Evolutionary conservation across 805 yeast species (phyloP).

Genomic region (Metschnikowia arizonensis): DNA sequence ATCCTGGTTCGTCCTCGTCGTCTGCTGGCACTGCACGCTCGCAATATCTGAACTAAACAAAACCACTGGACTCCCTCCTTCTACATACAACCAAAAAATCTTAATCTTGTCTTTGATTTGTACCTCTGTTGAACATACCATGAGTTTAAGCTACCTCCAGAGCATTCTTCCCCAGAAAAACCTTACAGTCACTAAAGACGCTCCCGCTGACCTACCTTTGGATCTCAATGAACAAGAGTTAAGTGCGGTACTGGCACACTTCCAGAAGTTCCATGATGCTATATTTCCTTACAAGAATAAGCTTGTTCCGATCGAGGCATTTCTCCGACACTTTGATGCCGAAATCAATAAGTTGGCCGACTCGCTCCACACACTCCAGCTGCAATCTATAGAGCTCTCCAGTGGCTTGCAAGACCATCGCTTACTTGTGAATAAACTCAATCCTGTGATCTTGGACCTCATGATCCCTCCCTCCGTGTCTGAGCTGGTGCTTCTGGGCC

Average conservation of each 20-base stretch:
- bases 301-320: constrained; percentile 49
- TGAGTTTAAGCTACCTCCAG: constrained; percentile 18
- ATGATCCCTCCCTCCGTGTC: constrained; percentile 72
- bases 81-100: too few relatives aligned
- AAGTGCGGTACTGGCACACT: constrained; percentile 17
- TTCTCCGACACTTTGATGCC: constrained; percentile 52
- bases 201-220: constrained; percentile 1
- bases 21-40: too few relatives aligned
- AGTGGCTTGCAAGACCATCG: constrained; percentile 27
- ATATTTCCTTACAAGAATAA: constrained; percentile 18
- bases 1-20: too few relatives aligned
- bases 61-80: too few relatives aligned
- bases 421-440: constrained; percentile 41
- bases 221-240: constrained; percentile 16
- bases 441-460: constrained; percentile 73
- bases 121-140: not conserved
- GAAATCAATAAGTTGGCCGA: constrained; percentile 39
- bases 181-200: not conserved
- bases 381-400: constrained; percentile 31
- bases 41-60: too few relatives aligned
- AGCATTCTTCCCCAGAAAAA: constrained; percentile 12
- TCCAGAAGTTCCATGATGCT: constrained; percentile 11
- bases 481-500: constrained; percentile 52
- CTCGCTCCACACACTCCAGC: constrained; percentile 30
- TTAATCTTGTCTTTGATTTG: not conserved